Conservation (phyloP, 257 asterid genomes). For the Thymus mandschuricus region DNA sequence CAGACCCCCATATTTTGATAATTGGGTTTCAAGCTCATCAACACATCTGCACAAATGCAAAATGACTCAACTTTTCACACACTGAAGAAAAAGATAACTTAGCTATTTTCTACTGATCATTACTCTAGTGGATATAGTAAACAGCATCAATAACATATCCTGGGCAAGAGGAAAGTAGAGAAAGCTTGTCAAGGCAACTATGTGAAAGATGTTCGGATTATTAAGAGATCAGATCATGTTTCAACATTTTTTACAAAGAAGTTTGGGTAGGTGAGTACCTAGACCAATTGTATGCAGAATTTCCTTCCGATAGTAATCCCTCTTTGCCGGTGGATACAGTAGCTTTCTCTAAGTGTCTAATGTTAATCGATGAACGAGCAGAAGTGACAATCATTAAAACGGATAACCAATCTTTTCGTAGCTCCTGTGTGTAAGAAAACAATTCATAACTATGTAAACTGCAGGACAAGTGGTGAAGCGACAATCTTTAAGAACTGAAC, state of each 20-base stretch:
- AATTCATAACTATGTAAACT: slow-evolving; percentile 1
- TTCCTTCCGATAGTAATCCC: slow-evolving; percentile 95
- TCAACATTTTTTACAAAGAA: slow-evolving; percentile 23
- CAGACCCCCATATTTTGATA: slow-evolving; percentile 88
- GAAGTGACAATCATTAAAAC: slow-evolving; percentile 95
- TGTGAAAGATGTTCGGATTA: slow-evolving; percentile 8
- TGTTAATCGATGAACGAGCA: slow-evolving; percentile 94
- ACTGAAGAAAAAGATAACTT: slow-evolving; percentile 25
- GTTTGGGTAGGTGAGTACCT: slow-evolving; percentile 52
- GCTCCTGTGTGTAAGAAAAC: slow-evolving; percentile 57
- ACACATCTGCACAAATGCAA: slow-evolving; percentile 73
- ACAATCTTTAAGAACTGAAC: slow-evolving; percentile 20
- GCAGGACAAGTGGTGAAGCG: slow-evolving; percentile 31
- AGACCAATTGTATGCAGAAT: slow-evolving; percentile 98
- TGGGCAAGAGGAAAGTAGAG: slow-evolving; percentile 22
- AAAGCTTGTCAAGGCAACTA: slow-evolving; percentile 13
- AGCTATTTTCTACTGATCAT: slow-evolving; percentile 14
- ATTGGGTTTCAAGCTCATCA: slow-evolving; percentile 94
- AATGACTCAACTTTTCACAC: slow-evolving; percentile 26
- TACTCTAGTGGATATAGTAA: slow-evolving; percentile 13
- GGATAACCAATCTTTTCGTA: slow-evolving; percentile 93
- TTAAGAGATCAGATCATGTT: slow-evolving; percentile 14
- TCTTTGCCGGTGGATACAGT: slow-evolving; percentile 99
- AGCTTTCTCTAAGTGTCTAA: slow-evolving; percentile 97
- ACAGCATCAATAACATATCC: slow-evolving; percentile 3